Evolutionary conservation across 2,329 filamentous ascomycete species (phyloP).

Genomic region (Xylariaceae sp.): DNA sequence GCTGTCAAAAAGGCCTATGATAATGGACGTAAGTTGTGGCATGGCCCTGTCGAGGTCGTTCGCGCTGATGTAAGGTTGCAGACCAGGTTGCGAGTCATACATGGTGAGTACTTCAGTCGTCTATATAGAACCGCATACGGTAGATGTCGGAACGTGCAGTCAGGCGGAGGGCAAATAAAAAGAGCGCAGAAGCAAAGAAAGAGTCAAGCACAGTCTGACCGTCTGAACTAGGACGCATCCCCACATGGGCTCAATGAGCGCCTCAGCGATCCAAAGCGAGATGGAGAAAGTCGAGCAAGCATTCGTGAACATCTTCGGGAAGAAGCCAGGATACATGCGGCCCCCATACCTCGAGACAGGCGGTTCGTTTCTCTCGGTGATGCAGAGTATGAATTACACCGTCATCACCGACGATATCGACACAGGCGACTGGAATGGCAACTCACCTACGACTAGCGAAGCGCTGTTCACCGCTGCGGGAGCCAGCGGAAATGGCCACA

Average conservation of each 20-base stretch:
- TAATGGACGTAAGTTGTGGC: conserved; percentile 34
- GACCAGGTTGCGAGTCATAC: conserved; percentile 52
- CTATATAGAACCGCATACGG: too few species aligned
- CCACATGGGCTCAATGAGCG: conserved; percentile 39
- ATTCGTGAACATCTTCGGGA: conserved; percentile 45
- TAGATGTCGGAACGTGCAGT: too few species aligned
- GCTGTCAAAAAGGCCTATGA: conserved; percentile 52
- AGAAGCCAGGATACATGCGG: conserved; percentile 47
- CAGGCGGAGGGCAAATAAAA: not conserved
- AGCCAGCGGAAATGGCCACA: conserved; percentile 44
- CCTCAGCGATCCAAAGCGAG: conserved; percentile 39
- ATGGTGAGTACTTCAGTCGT: conserved; percentile 33
- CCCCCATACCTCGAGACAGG: conserved; percentile 47
- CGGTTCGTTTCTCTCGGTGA: conserved; percentile 39
- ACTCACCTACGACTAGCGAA: conserved; percentile 47
- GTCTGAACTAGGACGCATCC: conserved; percentile 39
- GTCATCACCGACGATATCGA: conserved; percentile 60
- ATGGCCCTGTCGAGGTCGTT: not conserved
- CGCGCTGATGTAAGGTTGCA: conserved; percentile 1
- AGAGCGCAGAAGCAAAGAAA: not conserved
- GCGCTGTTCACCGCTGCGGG: conserved; percentile 46
- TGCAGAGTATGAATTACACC: conserved; percentile 51
- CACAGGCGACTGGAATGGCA: conserved; percentile 57
- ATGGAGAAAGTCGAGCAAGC: conserved; percentile 50
- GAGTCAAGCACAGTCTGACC: not conserved